These are phyloP conservation scores for Penicillium cinerascens DNA, from an alignment of 495 filamentous ascomycete species.

Conservation along the genomic window DNA sequence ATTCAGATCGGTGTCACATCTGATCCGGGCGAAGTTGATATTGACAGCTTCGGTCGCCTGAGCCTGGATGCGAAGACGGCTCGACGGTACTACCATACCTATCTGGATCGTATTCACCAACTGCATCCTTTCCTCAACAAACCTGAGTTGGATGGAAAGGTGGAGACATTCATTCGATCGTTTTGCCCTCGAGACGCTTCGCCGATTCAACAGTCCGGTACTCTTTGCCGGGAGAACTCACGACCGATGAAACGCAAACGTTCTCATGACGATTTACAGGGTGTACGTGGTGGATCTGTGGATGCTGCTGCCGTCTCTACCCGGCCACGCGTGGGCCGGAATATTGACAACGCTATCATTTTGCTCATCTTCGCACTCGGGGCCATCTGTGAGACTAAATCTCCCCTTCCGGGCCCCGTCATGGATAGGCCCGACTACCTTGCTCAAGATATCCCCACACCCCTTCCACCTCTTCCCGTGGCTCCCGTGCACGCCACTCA, in stretches of 20 bases:
- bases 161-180: conserved; percentile 49
- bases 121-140: conserved; percentile 84
- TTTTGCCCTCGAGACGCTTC: conserved; percentile 31
- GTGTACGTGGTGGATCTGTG: conserved; percentile 16
- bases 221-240: conserved; percentile 18
- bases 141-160: conserved; percentile 41
- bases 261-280: conserved; percentile 31
- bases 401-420: conserved; percentile 55
- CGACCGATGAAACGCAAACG: conserved; percentile 45
- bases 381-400: conserved; percentile 67
- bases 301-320: conserved; percentile 3
- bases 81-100: conserved; percentile 62
- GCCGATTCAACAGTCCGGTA: not conserved
- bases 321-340: conserved; percentile 29
- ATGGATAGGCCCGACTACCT: conserved; percentile 28
- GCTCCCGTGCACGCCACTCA: not conserved
- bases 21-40: conserved; percentile 37
- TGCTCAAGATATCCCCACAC: conserved; percentile 26
- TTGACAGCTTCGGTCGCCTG: conserved; percentile 58
- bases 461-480: conserved; percentile 6
- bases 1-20: conserved; percentile 1
- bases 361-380: conserved; percentile 82
- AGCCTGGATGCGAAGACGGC: conserved; percentile 63
- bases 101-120: conserved; percentile 74
- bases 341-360: conserved; percentile 67